Evolutionary conservation across 2,329 filamentous ascomycete genomes (phyloP), one percentile per base, ranked within the genome.

Genomic region (Aspergillus clavatus): DNA sequence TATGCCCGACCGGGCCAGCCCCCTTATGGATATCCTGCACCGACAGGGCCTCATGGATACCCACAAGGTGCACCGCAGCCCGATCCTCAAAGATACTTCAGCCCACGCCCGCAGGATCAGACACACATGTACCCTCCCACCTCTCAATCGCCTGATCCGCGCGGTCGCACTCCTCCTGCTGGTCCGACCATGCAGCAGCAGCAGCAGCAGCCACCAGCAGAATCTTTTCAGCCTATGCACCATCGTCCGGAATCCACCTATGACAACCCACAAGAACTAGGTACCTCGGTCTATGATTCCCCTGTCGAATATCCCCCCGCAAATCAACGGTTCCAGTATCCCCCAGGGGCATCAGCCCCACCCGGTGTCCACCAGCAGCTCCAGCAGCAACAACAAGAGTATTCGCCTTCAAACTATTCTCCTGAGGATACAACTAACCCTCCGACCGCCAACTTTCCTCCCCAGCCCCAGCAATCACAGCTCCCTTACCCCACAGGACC

Each of bases 281-380:
- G 86, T 21, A 89, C 86, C 0, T 86, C 85, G 1, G 81, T 80
- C 7, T 90, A 89, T 59, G 85, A 89, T 65, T 86, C 85, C 3
- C 86, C 86, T 33, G 76, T 86, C 29, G 79, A 71, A 16, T 61
- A 59, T 38, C 47, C 55, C 23, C 40, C 53, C 23, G 42, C 53
- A 42, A 47, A 50, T 27, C 56, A 64, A 45, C 62, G 67, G 36
- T 59, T 66, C 43, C 58, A 62, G 14, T 72, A 67, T 43, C 56
- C 59, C 10, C 53, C 58, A 21, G 53, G 47, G 5, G 54, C 54
- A n/a, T 55, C 56, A 51, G 57, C 53, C 3, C 58, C 61, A 7
- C 50, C 58, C 19, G 46, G 54, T 31, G 51, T 47, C 21, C 60
- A 59, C 35, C 62, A 61, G 38, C 65, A 61, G 36, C 63, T 62